Percentiles rank a stretch among this genome's conserved stretches.
Evolutionary conservation across 495 filamentous ascomycete genomes (phyloP).

Genomic region (Aspergillus panamensis): DNA sequence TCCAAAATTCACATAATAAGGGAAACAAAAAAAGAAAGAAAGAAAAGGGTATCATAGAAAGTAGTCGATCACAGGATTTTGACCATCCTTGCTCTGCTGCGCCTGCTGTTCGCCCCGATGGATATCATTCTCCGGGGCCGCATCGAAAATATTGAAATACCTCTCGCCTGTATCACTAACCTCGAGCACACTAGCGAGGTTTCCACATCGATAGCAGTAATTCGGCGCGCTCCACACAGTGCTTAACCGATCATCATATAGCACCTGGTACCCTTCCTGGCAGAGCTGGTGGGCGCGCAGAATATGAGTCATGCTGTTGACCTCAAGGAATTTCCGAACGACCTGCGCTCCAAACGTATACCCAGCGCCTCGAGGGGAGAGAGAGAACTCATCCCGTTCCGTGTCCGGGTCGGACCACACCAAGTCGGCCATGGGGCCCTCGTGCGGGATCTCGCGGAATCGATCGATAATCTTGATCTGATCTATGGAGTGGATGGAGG

Average conservation of each 20-base stretch:
- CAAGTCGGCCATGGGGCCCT: constrained; percentile 98
- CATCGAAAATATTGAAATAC: constrained; percentile 96
- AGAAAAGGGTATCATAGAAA: constrained; percentile 61
- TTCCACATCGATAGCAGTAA: constrained; percentile 95
- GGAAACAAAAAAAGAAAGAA: constrained; percentile 16
- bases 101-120: constrained; percentile 70
- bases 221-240: constrained; percentile 98
- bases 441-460: constrained; percentile 96
- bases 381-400: constrained; percentile 91
- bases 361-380: constrained; percentile 88
- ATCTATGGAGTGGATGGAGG: constrained; percentile 96
- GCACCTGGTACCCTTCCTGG: constrained; percentile 92
- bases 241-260: constrained; percentile 90
- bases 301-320: constrained; percentile 96
- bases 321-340: constrained; percentile 93
- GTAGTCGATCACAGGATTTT: constrained; percentile 64
- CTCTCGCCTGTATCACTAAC: constrained; percentile 88
- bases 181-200: constrained; percentile 94
- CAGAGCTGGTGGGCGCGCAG: constrained; percentile 94
- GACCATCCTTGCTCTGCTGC: constrained; percentile 57
- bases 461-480: constrained; percentile 99
- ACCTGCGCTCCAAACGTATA: constrained; percentile 98
- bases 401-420: constrained; percentile 98
- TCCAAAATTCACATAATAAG: constrained; percentile 27
- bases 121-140: constrained; percentile 90